phyloP scores from a whole-genome alignment of 1,139 yeast species.

The Wickerhamomyces sp. region DNA sequence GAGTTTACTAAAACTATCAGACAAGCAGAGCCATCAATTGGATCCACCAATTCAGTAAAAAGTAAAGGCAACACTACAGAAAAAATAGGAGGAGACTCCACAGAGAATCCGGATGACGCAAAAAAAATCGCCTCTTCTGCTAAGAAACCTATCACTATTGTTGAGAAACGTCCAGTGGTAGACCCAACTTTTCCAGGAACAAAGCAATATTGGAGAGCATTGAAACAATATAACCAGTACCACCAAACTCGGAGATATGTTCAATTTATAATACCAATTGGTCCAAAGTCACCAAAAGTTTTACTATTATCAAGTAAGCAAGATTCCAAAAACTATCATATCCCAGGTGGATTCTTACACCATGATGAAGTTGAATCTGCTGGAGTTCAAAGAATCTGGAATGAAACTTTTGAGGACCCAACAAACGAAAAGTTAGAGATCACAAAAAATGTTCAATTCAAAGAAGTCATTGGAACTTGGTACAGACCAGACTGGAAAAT shows the following conservation, averaged over 20 bases:
- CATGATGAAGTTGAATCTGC: slow-evolving; percentile 29
- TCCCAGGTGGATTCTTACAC: slow-evolving; percentile 31
- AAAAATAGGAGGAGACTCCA: neutral
- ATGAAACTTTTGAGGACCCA: slow-evolving; percentile 23
- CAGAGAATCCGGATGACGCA: neutral
- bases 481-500: slow-evolving; percentile 34
- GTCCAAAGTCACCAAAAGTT: slow-evolving; percentile 32
- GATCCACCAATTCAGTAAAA: neutral
- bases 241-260: slow-evolving; percentile 31
- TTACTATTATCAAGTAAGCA: slow-evolving; percentile 26
- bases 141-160: slow-evolving; percentile 1
- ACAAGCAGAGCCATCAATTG: neutral
- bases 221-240: slow-evolving; percentile 28
- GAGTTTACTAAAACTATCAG: slow-evolving; percentile 1
- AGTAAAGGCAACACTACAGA: neutral
- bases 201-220: slow-evolving; percentile 16
- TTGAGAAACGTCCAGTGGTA: slow-evolving; percentile 2
- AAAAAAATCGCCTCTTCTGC: neutral
- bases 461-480: slow-evolving; percentile 34
- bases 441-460: slow-evolving; percentile 10
- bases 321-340: slow-evolving; percentile 6
- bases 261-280: slow-evolving; percentile 31
- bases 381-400: slow-evolving; percentile 26
- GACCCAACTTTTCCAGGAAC: slow-evolving; percentile 7
- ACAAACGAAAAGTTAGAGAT: neutral